Evolutionary conservation across 2,329 filamentous ascomycete genomes (phyloP), one percentile per base, ranked within the genome.

Genomic region (Cladosporium sp.): DNA sequence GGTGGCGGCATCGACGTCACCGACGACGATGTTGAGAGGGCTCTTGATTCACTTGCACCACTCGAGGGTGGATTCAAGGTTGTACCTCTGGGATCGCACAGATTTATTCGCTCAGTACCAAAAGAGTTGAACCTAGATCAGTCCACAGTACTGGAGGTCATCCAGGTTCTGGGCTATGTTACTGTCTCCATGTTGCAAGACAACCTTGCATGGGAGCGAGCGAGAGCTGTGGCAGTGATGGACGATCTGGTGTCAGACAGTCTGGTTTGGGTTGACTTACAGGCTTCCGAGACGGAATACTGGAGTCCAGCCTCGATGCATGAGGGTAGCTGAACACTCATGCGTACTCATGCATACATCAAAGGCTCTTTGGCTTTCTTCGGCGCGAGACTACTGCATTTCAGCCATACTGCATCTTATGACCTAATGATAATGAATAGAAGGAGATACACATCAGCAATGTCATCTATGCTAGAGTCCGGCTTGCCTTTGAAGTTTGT

Each of bases 111-210:
- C 32, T 96, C 92, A 3, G 89, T 99, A 49, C 95, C 95, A 1
- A 95, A 96, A 77, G 95, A 99, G 80, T 85, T 99, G 68, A 97
- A 96, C 77, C 93, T 88, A 15, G 95, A 99, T 77, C 95, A 99
- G 81, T 92, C 91, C 59, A 92, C 90, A 2, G 94, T 97, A 14
- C 85, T 99, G 7, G 95, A 98, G 81, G 93, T 91, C 0, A 92
- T 92, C 8, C 92, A 97, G 78, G 84, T 97, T 11, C 82, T 97
- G 11, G 94, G 95, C 1, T 97, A 92, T 75, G 91, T 98, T 61
- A 96, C 90, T 66, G 87, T 96, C 18, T 91, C 90, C 0, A 96
- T 98, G 91, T 80, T 99, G 64, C 89, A 91, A 79, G 81, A 90
- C 60, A 99, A 99, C 76, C 80, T 99, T 32, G 85, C 84, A 18